Evolutionary conservation across 2,329 filamentous ascomycete species (phyloP).

Genomic region (Calonectria pteridis): DNA sequence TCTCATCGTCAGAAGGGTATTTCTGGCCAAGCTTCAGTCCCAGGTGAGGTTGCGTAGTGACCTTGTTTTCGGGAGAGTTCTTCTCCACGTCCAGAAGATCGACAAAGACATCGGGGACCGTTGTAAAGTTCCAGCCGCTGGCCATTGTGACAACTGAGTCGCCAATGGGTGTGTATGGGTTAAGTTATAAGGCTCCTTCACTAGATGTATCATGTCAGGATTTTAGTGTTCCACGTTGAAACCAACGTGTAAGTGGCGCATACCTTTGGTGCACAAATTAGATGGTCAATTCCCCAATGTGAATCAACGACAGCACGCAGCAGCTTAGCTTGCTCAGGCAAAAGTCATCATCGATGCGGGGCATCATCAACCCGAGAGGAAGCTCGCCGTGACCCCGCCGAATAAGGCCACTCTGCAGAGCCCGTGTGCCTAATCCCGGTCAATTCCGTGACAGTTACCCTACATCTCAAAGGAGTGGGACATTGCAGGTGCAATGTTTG

Average conservation of each 20-base stretch:
- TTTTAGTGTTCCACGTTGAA: background rate
- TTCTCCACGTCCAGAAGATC: constrained; percentile 53
- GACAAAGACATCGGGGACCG: constrained; percentile 54
- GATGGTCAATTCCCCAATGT: background rate
- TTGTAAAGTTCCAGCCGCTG: constrained; percentile 40
- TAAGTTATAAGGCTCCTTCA: too few relatives aligned
- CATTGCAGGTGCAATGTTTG: too few relatives aligned
- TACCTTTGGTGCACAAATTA: background rate
- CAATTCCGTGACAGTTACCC: background rate
- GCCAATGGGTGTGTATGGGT: background rate
- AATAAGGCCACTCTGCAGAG: background rate
- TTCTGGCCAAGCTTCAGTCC: constrained; percentile 62
- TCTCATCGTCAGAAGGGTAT: constrained; percentile 57
- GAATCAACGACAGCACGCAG: background rate
- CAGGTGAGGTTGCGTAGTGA: constrained; percentile 61
- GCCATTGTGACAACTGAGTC: constrained; percentile 25
- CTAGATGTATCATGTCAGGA: background rate
- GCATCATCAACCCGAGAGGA: background rate
- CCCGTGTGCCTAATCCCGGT: background rate
- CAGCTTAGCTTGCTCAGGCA: background rate
- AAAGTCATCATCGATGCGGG: background rate
- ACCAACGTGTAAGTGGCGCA: background rate
- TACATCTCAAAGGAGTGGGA: background rate
- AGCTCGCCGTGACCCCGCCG: background rate
- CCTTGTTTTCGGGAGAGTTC: constrained; percentile 45